These are phyloP conservation scores for Cyphellophora europaea DNA, from an alignment of 2,329 filamentous ascomycete species.

Conservation along the genomic window DNA sequence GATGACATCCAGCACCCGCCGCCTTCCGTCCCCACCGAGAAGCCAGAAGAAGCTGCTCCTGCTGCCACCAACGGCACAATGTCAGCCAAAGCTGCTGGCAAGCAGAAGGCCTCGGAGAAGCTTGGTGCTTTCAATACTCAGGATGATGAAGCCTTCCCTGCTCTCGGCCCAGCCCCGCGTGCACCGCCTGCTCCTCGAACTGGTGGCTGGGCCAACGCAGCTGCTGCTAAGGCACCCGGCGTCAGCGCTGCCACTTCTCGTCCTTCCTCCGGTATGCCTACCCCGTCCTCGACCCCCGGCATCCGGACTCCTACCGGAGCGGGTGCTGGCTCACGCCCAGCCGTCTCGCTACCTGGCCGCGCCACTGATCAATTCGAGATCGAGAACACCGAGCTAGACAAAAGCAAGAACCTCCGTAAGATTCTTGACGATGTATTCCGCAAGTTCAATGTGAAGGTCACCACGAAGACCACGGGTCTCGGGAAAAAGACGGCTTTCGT, in stretches of 20 bases:
- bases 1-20: constrained; percentile 56
- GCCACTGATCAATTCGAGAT: constrained; percentile 69
- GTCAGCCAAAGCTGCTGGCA: constrained; percentile 57
- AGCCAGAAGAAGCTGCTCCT: constrained; percentile 20
- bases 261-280: constrained; percentile 42
- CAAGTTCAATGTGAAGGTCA: constrained; percentile 77
- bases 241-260: constrained; percentile 38
- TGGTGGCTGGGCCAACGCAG: constrained; percentile 38
- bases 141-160: constrained; percentile 89
- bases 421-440: constrained; percentile 86
- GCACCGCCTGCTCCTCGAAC: constrained; percentile 71
- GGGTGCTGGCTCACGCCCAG: constrained; percentile 21
- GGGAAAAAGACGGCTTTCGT: constrained; percentile 71
- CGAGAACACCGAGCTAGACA: constrained; percentile 65
- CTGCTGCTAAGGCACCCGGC: constrained; percentile 31
- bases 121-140: constrained; percentile 62
- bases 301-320: constrained; percentile 36
- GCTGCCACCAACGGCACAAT: constrained; percentile 36
- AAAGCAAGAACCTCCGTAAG: constrained; percentile 72
- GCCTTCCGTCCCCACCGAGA: constrained; percentile 29
- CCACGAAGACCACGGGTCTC: constrained; percentile 58
- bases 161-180: constrained; percentile 66
- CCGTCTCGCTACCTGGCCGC: constrained; percentile 58
- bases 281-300: constrained; percentile 55
- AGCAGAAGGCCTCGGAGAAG: constrained; percentile 47